A percentile compares a stretch with the other conserved stretches of the same genome.
Evolutionary conservation across 768 basidiomycete species (phyloP).

Genomic region (Chalciporus piperatus): DNA sequence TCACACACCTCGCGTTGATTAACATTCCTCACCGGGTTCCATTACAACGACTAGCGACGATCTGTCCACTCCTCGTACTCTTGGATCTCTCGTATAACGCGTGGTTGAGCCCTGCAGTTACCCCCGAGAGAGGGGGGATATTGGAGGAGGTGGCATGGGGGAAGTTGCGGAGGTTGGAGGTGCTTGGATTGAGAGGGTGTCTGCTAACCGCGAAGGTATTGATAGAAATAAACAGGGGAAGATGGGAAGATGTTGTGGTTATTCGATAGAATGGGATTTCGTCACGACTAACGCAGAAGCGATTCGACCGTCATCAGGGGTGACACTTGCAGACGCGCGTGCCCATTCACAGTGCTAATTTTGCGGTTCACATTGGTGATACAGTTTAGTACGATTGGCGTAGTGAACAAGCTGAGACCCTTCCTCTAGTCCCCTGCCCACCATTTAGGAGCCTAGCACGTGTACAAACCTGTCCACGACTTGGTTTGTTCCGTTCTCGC

Average conservation of each 20-base stretch:
- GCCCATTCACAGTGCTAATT: constrained; percentile 16
- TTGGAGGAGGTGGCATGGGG: constrained; percentile 58
- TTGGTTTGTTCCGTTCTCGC: neutral
- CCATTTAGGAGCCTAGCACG: too few relatives aligned
- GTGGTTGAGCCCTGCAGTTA: constrained; percentile 37
- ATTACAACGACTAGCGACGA: constrained; percentile 53
- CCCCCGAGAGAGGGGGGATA: constrained; percentile 18
- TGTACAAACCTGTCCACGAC: too few relatives aligned
- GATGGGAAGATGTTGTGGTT: constrained; percentile 64
- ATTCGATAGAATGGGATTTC: constrained; percentile 29
- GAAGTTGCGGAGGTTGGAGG: constrained; percentile 49
- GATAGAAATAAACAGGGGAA: constrained; percentile 50
- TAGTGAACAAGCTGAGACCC: neutral
- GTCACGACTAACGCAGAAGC: too few relatives aligned
- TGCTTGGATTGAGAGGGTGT: constrained; percentile 59
- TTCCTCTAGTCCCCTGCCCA: too few relatives aligned
- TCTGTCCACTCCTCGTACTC: constrained; percentile 59
- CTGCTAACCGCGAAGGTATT: constrained; percentile 41
- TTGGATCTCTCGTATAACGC: constrained; percentile 69
- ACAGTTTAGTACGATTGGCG: neutral
- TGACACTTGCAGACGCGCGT: constrained; percentile 36
- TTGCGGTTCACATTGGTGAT: neutral
- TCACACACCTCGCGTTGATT: constrained; percentile 61
- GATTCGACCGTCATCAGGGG: constrained; percentile 29
- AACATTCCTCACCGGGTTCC: constrained; percentile 46